A percentile compares a stretch with the other conserved stretches of the same genome.
phyloP scores from a whole-genome alignment of 1,284 basidiomycete species.

The Xerocomus minutiporus region DNA sequence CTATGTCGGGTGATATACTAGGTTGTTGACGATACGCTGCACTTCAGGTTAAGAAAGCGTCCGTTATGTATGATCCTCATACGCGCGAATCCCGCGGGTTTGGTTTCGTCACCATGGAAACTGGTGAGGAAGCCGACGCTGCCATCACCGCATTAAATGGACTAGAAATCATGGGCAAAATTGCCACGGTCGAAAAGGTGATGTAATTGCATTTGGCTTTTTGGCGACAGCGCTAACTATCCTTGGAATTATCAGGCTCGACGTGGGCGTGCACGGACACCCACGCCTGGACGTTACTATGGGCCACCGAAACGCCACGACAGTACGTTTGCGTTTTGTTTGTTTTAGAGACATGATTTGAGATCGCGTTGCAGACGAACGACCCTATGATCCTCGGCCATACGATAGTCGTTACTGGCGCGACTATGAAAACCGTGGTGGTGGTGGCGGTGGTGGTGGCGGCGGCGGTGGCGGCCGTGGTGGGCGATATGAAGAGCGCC shows the following conservation, averaged over 20 bases:
- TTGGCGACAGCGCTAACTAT: slow-evolving; percentile 7
- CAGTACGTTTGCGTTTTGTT: slow-evolving; percentile 35
- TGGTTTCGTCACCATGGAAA: slow-evolving; percentile 96
- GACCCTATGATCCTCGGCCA: slow-evolving; percentile 75
- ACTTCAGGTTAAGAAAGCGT: slow-evolving; percentile 75
- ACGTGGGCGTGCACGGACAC: slow-evolving; percentile 89
- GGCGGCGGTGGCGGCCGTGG: slow-evolving; percentile 15
- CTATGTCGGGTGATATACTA: neutral
- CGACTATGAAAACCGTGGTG: slow-evolving; percentile 53
- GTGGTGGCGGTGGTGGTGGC: slow-evolving; percentile 33
- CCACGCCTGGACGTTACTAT: slow-evolving; percentile 92
- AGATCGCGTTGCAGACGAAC: slow-evolving; percentile 46
- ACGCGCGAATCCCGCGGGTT: slow-evolving; percentile 95
- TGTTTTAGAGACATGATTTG: slow-evolving; percentile 4
- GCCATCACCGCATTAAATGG: slow-evolving; percentile 81
- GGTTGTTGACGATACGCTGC: slow-evolving; percentile 7
- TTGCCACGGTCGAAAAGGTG: slow-evolving; percentile 84
- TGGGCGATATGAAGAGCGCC: slow-evolving; percentile 32
- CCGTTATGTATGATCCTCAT: slow-evolving; percentile 97
- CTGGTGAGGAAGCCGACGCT: slow-evolving; percentile 81
- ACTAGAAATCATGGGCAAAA: slow-evolving; percentile 83
- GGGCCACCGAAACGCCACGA: slow-evolving; percentile 82
- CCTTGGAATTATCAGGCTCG: slow-evolving; percentile 67
- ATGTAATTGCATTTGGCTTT: slow-evolving; percentile 4
- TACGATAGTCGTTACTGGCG: slow-evolving; percentile 75